phyloP scores from a whole-genome alignment of 129 eudicot species.

The Flaveria linearis region DNA sequence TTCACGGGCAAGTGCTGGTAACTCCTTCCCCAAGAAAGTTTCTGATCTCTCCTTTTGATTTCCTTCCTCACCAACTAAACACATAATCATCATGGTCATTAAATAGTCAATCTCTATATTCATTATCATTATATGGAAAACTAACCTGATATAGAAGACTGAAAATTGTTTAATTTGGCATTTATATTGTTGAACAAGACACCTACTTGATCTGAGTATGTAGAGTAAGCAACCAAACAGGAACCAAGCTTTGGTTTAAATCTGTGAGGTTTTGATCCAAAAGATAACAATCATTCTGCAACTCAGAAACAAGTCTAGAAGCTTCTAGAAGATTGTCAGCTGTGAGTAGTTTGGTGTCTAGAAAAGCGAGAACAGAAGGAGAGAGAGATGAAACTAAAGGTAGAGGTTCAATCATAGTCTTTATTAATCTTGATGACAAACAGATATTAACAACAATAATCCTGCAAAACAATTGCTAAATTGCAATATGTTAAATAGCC shows the following conservation, averaged over 20 bases:
- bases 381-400: conserved; percentile 71
- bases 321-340: conserved; percentile 49
- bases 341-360: conserved; percentile 48
- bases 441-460: neutral
- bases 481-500: neutral
- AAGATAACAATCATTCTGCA: conserved; percentile 43
- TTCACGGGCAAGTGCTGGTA: conserved; percentile 91
- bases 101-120: neutral
- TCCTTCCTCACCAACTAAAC: conserved; percentile 43
- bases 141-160: conserved; percentile 36
- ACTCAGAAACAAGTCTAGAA: conserved; percentile 49
- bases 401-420: conserved; percentile 42
- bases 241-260: conserved; percentile 48
- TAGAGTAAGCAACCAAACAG: conserved; percentile 48
- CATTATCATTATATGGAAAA: neutral
- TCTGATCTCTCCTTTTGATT: conserved; percentile 50
- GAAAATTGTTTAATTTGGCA: conserved; percentile 46
- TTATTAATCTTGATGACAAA: conserved; percentile 22
- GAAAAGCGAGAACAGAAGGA: conserved; percentile 46
- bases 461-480: neutral
- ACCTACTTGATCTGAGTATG: conserved; percentile 50
- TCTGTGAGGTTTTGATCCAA: conserved; percentile 57
- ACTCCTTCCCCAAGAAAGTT: conserved; percentile 71
- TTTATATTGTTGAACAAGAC: conserved; percentile 41
- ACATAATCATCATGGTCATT: neutral